These are phyloP conservation scores for Apiospora saccharicola DNA, from an alignment of 2,329 filamentous ascomycete genomes.

Conservation along the genomic window DNA sequence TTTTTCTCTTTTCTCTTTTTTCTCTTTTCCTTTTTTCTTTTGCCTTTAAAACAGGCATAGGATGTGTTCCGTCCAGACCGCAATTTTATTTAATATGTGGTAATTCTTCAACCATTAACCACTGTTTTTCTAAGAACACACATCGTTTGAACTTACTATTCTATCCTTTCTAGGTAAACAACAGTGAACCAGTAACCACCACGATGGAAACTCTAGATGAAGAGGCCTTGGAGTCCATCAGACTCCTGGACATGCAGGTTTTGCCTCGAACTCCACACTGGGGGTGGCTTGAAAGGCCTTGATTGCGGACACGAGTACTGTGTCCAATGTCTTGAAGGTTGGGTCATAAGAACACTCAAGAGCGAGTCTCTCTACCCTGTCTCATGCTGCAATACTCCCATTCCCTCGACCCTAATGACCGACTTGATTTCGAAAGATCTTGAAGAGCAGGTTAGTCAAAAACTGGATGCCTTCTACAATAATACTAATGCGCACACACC, in stretches of 20 bases:
- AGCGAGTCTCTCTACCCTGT: not conserved
- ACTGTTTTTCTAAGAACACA: too few relatives aligned
- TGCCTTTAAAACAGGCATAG: too few relatives aligned
- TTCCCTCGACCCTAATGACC: not conserved
- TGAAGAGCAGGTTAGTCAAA: not conserved
- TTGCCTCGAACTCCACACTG: not conserved
- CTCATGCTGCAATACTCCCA: not conserved
- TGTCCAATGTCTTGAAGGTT: not conserved
- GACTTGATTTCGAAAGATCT: not conserved
- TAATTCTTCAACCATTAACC: too few relatives aligned
- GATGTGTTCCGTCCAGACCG: too few relatives aligned
- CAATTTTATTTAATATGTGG: too few relatives aligned
- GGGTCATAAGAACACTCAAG: not conserved
- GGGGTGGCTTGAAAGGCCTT: not conserved
- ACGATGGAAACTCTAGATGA: not conserved
- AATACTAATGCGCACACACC: too few relatives aligned
- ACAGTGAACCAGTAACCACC: not conserved
- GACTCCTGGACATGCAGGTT: not conserved
- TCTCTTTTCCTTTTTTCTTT: too few relatives aligned
- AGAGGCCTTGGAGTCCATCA: not conserved
- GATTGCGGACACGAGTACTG: not conserved
- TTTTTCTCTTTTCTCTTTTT: too few relatives aligned
- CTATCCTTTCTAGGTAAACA: too few relatives aligned
- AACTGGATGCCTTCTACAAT: not conserved
- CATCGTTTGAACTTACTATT: too few relatives aligned